Conservation (phyloP, 306 rosid species). For the Chamaecrista fasciculata region DNA sequence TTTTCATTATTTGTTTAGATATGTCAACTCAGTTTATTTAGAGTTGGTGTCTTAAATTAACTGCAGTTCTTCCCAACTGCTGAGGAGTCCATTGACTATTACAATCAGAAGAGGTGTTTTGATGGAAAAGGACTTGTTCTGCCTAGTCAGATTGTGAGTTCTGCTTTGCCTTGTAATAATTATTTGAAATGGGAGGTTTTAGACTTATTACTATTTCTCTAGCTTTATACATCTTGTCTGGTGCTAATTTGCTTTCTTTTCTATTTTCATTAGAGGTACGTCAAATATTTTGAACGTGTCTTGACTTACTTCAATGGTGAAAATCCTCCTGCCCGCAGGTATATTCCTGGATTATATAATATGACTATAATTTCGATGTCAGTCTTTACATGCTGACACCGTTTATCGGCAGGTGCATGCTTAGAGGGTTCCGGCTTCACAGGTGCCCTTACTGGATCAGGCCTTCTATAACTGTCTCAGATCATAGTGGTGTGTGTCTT, state of each 20-base stretch:
- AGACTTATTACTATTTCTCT: slow-evolving; percentile 8
- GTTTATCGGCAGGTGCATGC: slow-evolving; percentile 76
- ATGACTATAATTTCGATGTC: slow-evolving; percentile 7
- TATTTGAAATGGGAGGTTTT: slow-evolving; percentile 17
- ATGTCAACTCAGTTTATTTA: slow-evolving; percentile 12
- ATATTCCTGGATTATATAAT: slow-evolving; percentile 26
- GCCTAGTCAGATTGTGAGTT: slow-evolving; percentile 98
- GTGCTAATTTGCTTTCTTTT: slow-evolving; percentile 13
- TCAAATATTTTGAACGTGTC: slow-evolving; percentile 86
- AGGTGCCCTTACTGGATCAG: slow-evolving; percentile 99
- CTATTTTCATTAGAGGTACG: slow-evolving; percentile 65
- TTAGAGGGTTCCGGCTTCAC: slow-evolving; percentile 95
- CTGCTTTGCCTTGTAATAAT: slow-evolving; percentile 25
- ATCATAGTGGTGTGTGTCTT: slow-evolving; percentile 76
- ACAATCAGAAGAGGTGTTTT: slow-evolving; percentile 92
- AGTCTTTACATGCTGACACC: slow-evolving; percentile 27
- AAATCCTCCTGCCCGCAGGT: slow-evolving; percentile 93
- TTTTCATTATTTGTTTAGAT: slow-evolving; percentile 12
- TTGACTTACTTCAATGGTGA: slow-evolving; percentile 89
- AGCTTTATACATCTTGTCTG: neutral
- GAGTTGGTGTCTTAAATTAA: slow-evolving; percentile 23
- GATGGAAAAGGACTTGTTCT: slow-evolving; percentile 93
- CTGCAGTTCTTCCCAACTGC: slow-evolving; percentile 95
- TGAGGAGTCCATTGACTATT: slow-evolving; percentile 96
- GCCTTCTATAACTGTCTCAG: slow-evolving; percentile 88